phyloP scores from a whole-genome alignment of 768 basidiomycete genomes.

The Termitomyces sp. region DNA sequence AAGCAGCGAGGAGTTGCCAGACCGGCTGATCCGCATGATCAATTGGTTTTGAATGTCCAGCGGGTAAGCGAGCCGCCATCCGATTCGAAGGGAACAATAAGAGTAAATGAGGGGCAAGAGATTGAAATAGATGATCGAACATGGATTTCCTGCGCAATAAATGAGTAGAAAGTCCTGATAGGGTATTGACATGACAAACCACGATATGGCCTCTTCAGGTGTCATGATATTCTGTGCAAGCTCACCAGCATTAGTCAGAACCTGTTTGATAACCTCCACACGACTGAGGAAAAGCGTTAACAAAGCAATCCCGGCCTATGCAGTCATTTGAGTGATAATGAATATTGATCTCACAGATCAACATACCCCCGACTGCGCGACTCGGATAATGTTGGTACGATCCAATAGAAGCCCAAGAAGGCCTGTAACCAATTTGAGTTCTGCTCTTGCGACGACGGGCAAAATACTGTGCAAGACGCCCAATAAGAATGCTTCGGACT shows the following conservation, averaged over 20 bases:
- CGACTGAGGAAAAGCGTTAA: conserved; percentile 88
- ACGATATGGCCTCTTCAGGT: conserved; percentile 75
- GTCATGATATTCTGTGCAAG: conserved; percentile 46
- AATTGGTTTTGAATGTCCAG: conserved; percentile 18
- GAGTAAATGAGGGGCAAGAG: conserved; percentile 70
- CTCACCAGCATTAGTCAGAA: conserved; percentile 45
- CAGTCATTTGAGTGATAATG: conserved; percentile 6
- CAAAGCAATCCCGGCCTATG: conserved; percentile 85
- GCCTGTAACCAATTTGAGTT: conserved; percentile 79
- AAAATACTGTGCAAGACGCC: conserved; percentile 85
- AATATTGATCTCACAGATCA: background rate
- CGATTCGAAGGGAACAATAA: conserved; percentile 89
- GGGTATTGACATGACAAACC: conserved; percentile 26
- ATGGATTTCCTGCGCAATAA: conserved; percentile 65
- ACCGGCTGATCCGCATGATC: no score
- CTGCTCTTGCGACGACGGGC: conserved; percentile 72
- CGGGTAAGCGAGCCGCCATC: conserved; percentile 34
- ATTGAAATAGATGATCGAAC: conserved; percentile 83
- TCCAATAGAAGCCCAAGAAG: conserved; percentile 79
- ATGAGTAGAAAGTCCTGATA: no score
- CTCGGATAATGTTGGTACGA: conserved; percentile 63
- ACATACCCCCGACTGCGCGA: conserved; percentile 79
- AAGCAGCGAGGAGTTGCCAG: no score
- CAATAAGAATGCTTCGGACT: no score
- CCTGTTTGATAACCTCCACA: conserved; percentile 88